These are phyloP conservation scores for Dendrocalamus latiflorus DNA, from an alignment of 202 grass and related monocot species.

Conservation along the genomic window DNA sequence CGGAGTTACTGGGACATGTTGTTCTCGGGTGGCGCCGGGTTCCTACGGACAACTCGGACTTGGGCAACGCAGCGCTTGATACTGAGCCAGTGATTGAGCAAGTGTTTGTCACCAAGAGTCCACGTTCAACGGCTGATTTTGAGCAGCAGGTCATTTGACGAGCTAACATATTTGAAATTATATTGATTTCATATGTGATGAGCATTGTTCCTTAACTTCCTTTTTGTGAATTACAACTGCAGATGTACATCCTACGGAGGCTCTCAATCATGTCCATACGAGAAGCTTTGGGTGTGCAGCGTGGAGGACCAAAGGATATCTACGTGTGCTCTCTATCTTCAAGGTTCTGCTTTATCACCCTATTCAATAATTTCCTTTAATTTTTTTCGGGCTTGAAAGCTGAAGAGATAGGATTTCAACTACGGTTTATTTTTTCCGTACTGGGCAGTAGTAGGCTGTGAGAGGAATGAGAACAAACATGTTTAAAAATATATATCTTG, in stretches of 20 bases:
- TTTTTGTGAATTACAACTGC: background rate
- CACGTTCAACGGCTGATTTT: slow-evolving; percentile 50
- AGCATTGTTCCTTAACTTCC: background rate
- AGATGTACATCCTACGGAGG: slow-evolving; percentile 72
- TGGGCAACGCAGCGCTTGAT: slow-evolving; percentile 38
- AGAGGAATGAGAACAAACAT: background rate
- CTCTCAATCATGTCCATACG: slow-evolving; percentile 58
- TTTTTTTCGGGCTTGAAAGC: background rate
- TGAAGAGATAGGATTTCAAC: background rate
- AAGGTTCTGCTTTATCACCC: slow-evolving; percentile 38
- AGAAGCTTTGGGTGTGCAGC: slow-evolving; percentile 39
- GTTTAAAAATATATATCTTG: background rate
- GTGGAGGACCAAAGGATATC: slow-evolving; percentile 54
- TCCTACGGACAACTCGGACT: slow-evolving; percentile 47
- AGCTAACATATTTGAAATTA: background rate
- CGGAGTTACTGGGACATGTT: slow-evolving; percentile 38
- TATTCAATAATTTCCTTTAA: background rate
- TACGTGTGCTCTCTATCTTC: slow-evolving; percentile 87
- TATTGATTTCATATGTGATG: background rate
- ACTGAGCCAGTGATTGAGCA: slow-evolving; percentile 58
- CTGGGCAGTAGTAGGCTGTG: background rate
- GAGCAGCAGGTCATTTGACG: slow-evolving; percentile 62
- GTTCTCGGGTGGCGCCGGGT: slow-evolving; percentile 58
- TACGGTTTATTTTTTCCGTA: background rate
- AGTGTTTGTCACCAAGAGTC: slow-evolving; percentile 53